Percentiles rank a stretch among this genome's conserved stretches.
Evolutionary conservation across 371 early-diverging fungal species (phyloP).

Genomic region (Sporodiniella umbellata): DNA sequence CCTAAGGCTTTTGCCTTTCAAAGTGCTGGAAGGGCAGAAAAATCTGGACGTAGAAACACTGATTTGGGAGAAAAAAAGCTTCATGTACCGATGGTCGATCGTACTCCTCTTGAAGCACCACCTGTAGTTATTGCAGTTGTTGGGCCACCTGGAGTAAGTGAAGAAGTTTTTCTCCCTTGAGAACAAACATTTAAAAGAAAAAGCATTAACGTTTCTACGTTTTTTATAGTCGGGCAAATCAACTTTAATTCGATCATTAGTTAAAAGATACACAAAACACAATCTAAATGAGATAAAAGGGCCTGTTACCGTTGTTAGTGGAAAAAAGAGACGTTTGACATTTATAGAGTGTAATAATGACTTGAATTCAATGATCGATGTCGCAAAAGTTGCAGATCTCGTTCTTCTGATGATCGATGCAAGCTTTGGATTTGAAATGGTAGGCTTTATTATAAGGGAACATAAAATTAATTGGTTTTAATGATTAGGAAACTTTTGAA

Average conservation of each 20-base stretch:
- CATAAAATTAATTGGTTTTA: not conserved
- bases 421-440: constrained; percentile 97
- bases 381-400: constrained; percentile 97
- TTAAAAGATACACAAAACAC: constrained; percentile 93
- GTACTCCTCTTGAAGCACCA: constrained; percentile 88
- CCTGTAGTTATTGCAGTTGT: constrained; percentile 94
- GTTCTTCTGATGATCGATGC: constrained; percentile 96
- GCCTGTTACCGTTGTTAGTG: constrained; percentile 94
- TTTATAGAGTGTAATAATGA: constrained; percentile 97
- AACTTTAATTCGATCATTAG: constrained; percentile 92
- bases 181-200: no score
- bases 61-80: constrained; percentile 89
- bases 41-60: constrained; percentile 76
- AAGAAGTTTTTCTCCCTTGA: no score
- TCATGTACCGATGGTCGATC: constrained; percentile 95
- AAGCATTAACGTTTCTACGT: not conserved
- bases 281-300: constrained; percentile 89
- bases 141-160: constrained; percentile 90
- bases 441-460: constrained; percentile 12
- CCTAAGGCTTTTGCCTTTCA: constrained; percentile 89
- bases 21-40: constrained; percentile 75
- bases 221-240: constrained; percentile 82
- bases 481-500: constrained; percentile 92
- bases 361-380: constrained; percentile 96
- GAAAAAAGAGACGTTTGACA: constrained; percentile 92